These are phyloP conservation scores for Nicotiana tomentosiformis DNA, from an alignment of 257 asterid genomes.

Conservation along the genomic window DNA sequence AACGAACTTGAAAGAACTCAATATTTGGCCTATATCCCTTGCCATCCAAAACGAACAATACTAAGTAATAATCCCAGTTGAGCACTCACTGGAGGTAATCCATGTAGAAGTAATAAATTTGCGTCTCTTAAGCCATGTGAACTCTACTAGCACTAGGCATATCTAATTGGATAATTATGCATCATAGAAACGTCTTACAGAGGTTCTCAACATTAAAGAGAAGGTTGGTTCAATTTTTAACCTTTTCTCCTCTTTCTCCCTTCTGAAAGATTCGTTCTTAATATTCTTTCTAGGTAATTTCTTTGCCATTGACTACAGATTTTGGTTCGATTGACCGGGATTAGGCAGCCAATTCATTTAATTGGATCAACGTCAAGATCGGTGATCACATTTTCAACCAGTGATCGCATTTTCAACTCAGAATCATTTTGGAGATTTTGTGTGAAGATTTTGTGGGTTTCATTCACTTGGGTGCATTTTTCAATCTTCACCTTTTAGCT, in stretches of 20 bases:
- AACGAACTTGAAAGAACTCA: background rate
- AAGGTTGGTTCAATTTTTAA: background rate
- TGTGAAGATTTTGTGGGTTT: too few relatives aligned
- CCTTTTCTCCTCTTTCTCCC: background rate
- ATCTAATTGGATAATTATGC: background rate
- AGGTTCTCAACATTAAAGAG: background rate
- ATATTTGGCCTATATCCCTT: background rate
- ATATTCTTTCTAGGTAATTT: slow-evolving; percentile 2
- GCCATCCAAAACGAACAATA: background rate
- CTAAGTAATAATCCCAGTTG: background rate
- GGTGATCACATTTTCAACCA: too few relatives aligned
- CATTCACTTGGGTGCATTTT: too few relatives aligned
- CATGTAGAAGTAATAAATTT: background rate
- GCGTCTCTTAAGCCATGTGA: background rate
- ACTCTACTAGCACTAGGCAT: background rate
- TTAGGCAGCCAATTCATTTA: too few relatives aligned
- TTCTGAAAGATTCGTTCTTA: background rate
- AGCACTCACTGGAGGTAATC: background rate
- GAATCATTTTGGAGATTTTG: too few relatives aligned
- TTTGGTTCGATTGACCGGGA: too few relatives aligned
- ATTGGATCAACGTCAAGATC: too few relatives aligned
- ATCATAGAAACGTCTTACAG: background rate
- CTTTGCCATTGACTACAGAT: background rate
- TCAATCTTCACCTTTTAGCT: too few relatives aligned
- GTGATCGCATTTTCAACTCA: too few relatives aligned